These are phyloP conservation scores for Glomus cerebriforme DNA, from an alignment of 192 early-diverging fungal genomes.

Conservation along the genomic window DNA sequence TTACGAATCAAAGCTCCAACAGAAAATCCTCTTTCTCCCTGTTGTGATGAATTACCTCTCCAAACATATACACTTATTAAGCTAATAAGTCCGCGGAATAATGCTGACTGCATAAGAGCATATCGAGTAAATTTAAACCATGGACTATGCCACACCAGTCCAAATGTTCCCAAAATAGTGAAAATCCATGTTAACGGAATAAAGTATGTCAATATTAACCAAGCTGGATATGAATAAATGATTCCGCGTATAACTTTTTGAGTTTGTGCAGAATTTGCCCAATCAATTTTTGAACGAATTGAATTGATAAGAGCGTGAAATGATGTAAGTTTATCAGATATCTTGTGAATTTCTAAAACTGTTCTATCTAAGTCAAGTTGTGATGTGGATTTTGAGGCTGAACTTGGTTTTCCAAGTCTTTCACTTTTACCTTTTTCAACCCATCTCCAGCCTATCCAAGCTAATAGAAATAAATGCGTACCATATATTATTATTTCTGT, in stretches of 20 bases:
- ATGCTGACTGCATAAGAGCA: constrained; percentile 34
- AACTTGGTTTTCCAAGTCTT: constrained; percentile 28
- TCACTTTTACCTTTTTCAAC: constrained; percentile 39
- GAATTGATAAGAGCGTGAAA: constrained; percentile 38
- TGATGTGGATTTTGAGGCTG: constrained; percentile 1
- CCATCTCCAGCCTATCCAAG: constrained; percentile 41
- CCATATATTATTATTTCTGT: constrained; percentile 42
- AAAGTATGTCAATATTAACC: constrained; percentile 44
- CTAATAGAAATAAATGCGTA: constrained; percentile 35
- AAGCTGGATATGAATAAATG: constrained; percentile 38
- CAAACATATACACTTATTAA: constrained; percentile 40
- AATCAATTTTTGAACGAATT: constrained; percentile 38
- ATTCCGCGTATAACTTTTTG: constrained; percentile 29
- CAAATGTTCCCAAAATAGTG: constrained; percentile 37
- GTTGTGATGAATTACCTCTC: constrained; percentile 6
- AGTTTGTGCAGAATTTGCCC: constrained; percentile 41
- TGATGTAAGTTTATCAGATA: constrained; percentile 43
- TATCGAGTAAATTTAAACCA: constrained; percentile 46
- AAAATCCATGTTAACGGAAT: constrained; percentile 42
- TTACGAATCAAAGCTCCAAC: constrained; percentile 39
- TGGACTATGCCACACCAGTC: constrained; percentile 48
- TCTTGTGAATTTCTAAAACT: constrained; percentile 45
- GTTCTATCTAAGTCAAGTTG: constrained; percentile 44
- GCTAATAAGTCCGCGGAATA: constrained; percentile 35
- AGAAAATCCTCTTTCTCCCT: constrained; percentile 33